Conservation (phyloP, 2,329 filamentous ascomycete genomes). For the Colletotrichum sojae region DNA sequence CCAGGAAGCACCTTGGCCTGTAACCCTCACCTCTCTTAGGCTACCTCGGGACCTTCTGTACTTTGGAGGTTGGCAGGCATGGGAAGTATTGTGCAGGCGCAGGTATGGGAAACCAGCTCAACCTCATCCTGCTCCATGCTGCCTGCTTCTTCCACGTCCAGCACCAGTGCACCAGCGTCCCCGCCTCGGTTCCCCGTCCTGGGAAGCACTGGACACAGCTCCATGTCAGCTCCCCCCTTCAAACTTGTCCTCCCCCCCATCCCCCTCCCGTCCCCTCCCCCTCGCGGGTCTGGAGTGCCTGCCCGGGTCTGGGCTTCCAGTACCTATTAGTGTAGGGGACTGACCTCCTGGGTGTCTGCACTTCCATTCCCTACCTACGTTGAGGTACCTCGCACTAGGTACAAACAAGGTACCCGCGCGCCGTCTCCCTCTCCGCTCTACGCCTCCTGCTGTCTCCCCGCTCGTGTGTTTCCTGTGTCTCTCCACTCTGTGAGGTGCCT, state of each 20-base stretch:
- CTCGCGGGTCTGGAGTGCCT: constrained; percentile 8
- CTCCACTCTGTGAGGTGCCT: too few relatives aligned
- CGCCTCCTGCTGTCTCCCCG: not conserved
- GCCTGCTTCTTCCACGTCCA: too few relatives aligned
- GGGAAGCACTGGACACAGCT: constrained; percentile 14
- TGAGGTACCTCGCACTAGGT: not conserved
- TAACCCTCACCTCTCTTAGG: too few relatives aligned
- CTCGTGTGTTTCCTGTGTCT: not conserved
- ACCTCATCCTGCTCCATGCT: too few relatives aligned
- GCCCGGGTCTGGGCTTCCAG: not conserved
- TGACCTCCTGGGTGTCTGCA: constrained; percentile 6
- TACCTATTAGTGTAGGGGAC: not conserved
- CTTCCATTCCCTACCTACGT: too few relatives aligned
- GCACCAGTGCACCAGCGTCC: too few relatives aligned
- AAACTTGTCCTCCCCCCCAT: constrained; percentile 12
- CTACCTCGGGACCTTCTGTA: too few relatives aligned
- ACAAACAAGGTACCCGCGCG: not conserved
- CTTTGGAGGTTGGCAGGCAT: too few relatives aligned
- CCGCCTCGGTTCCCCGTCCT: not conserved
- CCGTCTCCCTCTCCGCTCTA: not conserved
- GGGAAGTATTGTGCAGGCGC: too few relatives aligned
- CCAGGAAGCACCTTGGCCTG: too few relatives aligned
- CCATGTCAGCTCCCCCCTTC: constrained; percentile 22
- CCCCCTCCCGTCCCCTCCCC: constrained; percentile 10
- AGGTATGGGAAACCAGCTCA: too few relatives aligned